These are phyloP conservation scores for Styphnolobium japonicum DNA, from an alignment of 306 rosid genomes.

Conservation along the genomic window DNA sequence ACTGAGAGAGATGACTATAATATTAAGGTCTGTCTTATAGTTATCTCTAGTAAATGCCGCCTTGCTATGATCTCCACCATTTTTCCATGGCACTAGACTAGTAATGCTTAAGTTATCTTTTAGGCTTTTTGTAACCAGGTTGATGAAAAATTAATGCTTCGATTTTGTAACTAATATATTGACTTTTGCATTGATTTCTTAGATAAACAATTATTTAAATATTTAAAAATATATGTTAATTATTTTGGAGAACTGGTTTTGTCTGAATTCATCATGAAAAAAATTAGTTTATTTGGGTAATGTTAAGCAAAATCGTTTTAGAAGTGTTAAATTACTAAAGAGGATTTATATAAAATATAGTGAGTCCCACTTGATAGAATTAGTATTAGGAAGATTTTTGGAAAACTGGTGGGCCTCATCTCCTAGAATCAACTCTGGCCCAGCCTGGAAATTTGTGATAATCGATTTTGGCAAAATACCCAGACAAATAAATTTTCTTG, in stretches of 20 bases:
- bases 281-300: background rate
- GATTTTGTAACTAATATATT: background rate
- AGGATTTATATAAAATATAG: slow-evolving; percentile 1
- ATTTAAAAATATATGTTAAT: background rate
- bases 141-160: slow-evolving; percentile 11
- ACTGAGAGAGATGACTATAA: slow-evolving; percentile 95
- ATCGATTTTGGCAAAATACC: background rate
- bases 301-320: background rate
- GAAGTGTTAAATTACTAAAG: background rate
- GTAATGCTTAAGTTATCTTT: slow-evolving; percentile 15
- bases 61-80: background rate
- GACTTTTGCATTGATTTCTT: background rate
- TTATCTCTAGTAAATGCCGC: slow-evolving; percentile 14
- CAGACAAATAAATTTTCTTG: background rate
- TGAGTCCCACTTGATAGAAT: background rate
- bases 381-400: background rate
- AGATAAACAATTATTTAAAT: background rate
- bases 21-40: slow-evolving; percentile 63
- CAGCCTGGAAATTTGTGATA: slow-evolving; percentile 2
- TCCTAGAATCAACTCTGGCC: background rate
- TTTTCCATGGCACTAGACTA: slow-evolving; percentile 14
- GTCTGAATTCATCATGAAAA: background rate
- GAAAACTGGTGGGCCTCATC: background rate
- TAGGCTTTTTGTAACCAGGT: slow-evolving; percentile 2
- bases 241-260: background rate